Conservation (phyloP, 106 monocot species). For the Dactylorhiza incarnata region DNA sequence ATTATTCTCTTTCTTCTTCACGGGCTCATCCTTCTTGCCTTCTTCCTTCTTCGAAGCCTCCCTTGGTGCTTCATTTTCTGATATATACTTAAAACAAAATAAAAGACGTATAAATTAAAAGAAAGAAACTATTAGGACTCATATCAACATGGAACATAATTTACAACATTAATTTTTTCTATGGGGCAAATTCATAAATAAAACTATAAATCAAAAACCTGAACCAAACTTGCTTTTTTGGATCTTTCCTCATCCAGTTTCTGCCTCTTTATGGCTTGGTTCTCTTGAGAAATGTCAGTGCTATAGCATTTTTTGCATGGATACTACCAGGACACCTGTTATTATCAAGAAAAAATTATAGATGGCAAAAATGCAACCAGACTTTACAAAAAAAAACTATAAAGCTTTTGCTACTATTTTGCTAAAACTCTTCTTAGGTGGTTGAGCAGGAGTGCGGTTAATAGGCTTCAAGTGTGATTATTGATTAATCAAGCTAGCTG, state of each 20-base stretch:
- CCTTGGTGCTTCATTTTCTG: too few species aligned
- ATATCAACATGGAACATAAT: too few species aligned
- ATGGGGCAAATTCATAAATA: too few species aligned
- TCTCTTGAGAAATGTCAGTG: constrained; percentile 62
- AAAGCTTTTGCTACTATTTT: constrained; percentile 17
- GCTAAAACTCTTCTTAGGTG: constrained; percentile 12
- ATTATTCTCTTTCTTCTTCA: too few species aligned
- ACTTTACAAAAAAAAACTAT: not conserved
- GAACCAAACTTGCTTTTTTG: constrained; percentile 41
- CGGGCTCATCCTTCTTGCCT: too few species aligned
- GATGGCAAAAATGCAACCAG: not conserved
- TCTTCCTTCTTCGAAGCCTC: too few species aligned
- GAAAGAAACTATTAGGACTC: too few species aligned
- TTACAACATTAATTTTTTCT: too few species aligned
- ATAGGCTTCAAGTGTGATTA: constrained; percentile 21
- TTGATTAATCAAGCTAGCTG: constrained; percentile 11
- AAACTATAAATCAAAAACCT: too few species aligned
- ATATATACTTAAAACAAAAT: too few species aligned
- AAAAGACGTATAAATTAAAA: too few species aligned
- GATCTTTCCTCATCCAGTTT: constrained; percentile 59
- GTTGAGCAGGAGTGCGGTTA: constrained; percentile 16
- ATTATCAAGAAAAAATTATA: not conserved
- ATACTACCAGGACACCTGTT: constrained; percentile 24
- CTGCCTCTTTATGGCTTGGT: constrained; percentile 83
- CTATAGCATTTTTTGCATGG: constrained; percentile 16